Evolutionary conservation across 495 filamentous ascomycete genomes (phyloP).

Genomic region (Letharia columbiana): DNA sequence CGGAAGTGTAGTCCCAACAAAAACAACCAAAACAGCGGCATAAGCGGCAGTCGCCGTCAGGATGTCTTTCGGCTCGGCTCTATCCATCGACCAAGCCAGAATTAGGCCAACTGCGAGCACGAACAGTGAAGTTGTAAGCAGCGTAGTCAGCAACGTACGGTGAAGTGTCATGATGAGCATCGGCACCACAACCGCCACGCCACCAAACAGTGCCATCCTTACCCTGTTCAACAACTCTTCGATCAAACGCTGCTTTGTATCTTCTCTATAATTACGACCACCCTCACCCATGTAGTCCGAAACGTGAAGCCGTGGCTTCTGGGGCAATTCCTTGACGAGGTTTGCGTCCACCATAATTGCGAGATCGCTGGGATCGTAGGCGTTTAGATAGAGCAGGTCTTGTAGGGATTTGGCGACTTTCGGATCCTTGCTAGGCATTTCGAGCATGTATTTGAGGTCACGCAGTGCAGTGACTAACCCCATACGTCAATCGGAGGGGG

Average conservation of each 20-base stretch:
- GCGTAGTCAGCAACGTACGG: not conserved
- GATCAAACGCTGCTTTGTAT: not conserved
- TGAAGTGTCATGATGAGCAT: conserved; percentile 13
- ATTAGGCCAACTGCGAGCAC: not conserved
- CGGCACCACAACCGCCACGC: not conserved
- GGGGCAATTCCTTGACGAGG: not conserved
- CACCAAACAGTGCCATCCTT: conserved; percentile 10
- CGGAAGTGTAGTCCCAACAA: not conserved
- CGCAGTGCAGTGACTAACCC: not conserved
- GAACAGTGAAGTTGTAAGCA: not conserved
- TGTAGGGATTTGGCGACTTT: not conserved
- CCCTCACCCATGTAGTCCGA: not conserved
- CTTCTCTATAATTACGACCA: not conserved
- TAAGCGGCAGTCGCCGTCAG: not conserved
- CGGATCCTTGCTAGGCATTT: not conserved
- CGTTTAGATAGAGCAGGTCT: not conserved
- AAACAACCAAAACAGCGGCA: not conserved
- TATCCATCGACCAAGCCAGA: not conserved
- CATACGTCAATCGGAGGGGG: not conserved
- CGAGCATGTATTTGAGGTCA: conserved; percentile 3
- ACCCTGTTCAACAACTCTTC: not conserved
- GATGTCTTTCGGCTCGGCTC: not conserved
- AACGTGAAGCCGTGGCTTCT: not conserved
- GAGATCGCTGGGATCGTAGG: not conserved
- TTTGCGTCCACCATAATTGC: not conserved